These are phyloP conservation scores for Eucalyptus urophylla DNA, from an alignment of 345 rosid species.

Conservation along the genomic window DNA sequence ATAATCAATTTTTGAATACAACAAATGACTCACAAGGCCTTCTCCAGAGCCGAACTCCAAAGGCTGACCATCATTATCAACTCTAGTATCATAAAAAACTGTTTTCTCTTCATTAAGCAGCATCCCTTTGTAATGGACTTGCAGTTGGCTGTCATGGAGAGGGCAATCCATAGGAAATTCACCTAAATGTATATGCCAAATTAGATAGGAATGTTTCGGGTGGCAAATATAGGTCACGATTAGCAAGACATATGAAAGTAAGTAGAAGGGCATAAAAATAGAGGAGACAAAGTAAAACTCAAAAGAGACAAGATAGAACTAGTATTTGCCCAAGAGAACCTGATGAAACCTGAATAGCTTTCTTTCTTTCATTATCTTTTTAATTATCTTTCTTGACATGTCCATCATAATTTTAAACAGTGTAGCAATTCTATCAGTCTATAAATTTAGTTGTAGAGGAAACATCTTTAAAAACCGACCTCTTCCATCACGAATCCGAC, in stretches of 20 bases:
- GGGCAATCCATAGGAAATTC: slow-evolving; percentile 99
- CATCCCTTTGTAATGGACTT: slow-evolving; percentile 83
- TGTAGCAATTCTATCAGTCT: neutral
- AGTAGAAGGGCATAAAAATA: neutral
- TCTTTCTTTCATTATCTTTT: neutral
- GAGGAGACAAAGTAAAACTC: neutral
- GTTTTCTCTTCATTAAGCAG: slow-evolving; percentile 72
- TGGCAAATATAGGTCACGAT: neutral
- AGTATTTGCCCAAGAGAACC: neutral
- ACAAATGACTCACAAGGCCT: slow-evolving; percentile 59
- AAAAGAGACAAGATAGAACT: neutral
- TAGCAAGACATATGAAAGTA: neutral
- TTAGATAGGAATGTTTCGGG: neutral
- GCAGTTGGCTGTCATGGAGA: slow-evolving; percentile 75
- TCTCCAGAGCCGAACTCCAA: slow-evolving; percentile 94
- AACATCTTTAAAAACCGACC: slow-evolving; percentile 21
- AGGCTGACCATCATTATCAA: slow-evolving; percentile 68
- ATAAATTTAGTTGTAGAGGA: neutral
- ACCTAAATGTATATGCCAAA: slow-evolving; percentile 18
- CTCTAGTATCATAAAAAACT: slow-evolving; percentile 67
- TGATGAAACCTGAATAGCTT: neutral
- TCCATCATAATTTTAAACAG: neutral
- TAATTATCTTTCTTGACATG: neutral
- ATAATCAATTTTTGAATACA: neutral
- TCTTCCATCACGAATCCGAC: slow-evolving; percentile 81